phyloP scores from a whole-genome alignment of 495 filamentous ascomycete species.

The Daldinia loculata region DNA sequence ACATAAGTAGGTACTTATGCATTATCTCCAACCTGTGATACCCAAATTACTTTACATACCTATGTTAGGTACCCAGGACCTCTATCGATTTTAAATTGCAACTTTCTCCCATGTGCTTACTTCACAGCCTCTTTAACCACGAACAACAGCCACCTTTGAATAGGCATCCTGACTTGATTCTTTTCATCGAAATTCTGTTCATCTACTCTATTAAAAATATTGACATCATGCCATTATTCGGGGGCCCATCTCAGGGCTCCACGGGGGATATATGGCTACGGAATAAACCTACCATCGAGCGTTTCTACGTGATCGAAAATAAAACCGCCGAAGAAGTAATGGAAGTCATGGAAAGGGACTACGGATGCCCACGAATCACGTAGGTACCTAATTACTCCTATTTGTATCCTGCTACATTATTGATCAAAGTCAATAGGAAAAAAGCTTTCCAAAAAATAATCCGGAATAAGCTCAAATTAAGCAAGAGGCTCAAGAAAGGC shows the following conservation, averaged over 20 bases:
- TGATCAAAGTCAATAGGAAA: neutral
- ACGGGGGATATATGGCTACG: neutral
- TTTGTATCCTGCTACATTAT: too few species aligned
- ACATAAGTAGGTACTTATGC: neutral
- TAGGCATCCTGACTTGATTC: neutral
- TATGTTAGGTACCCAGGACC: neutral
- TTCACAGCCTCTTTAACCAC: neutral
- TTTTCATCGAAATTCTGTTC: neutral
- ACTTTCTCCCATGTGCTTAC: neutral
- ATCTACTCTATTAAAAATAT: neutral
- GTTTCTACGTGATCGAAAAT: neutral
- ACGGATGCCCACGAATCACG: neutral
- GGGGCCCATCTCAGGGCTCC: too few species aligned
- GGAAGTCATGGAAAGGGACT: neutral
- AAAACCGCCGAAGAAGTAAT: neutral
- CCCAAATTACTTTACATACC: neutral
- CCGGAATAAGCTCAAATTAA: neutral
- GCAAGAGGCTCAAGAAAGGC: neutral
- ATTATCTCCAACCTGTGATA: neutral
- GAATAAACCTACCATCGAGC: neutral
- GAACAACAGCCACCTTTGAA: neutral
- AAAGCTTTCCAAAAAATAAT: neutral
- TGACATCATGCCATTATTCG: neutral
- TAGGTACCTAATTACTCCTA: neutral
- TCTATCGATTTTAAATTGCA: neutral